Evolutionary conservation across 805 yeast species (phyloP), one percentile per base, ranked within the genome.

Genomic region (Pichia exigua): DNA sequence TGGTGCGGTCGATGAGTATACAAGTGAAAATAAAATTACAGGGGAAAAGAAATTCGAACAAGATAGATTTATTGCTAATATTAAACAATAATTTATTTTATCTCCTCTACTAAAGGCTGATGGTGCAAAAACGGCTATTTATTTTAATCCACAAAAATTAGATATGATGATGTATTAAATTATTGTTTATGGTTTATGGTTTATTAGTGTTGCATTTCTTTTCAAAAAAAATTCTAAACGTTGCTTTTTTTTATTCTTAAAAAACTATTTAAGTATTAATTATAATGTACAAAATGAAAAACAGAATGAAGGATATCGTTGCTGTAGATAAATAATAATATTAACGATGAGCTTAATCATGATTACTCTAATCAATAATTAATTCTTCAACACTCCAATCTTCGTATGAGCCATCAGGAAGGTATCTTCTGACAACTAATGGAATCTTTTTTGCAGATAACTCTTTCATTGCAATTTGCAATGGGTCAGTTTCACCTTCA

Each of bases 331-430:
- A 32, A 15, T 32, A 32, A 8, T 35, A 35, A n/a, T n/a, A 13
- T 30, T 30, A 15, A 30, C 35, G 13, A 30, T 30, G 35, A 30
- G 35, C n/a, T 30, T 30, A 13, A 30, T 30, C 35, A 4, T 30
- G n/a, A 13, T 15, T 7, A 13, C n/a, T 13, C 52, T 61, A 67
- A 68, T 94, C 98, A 52, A 91, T 87, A 65, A 94, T 91, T 64
- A 94, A 78, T 72, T 94, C 99, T 69, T 94, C 98, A 64, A 96
- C 94, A 49, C 97, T 96, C 99, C 99, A 94, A 67, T 94, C 99
- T 72, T 94, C 99, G 64, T 82, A 92, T 49, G 95, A 81, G 7
- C 98, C 96, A 66, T 95, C 99, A 3, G 99, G 99, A 60, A 94
- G 77, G 66, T 89, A 95, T 70, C 99, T 79, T 78, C 99, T 82